Percentiles rank a stretch among this genome's conserved stretches.
phyloP scores from a whole-genome alignment of 306 rosid genomes.

The Pyrus betulifolia region DNA sequence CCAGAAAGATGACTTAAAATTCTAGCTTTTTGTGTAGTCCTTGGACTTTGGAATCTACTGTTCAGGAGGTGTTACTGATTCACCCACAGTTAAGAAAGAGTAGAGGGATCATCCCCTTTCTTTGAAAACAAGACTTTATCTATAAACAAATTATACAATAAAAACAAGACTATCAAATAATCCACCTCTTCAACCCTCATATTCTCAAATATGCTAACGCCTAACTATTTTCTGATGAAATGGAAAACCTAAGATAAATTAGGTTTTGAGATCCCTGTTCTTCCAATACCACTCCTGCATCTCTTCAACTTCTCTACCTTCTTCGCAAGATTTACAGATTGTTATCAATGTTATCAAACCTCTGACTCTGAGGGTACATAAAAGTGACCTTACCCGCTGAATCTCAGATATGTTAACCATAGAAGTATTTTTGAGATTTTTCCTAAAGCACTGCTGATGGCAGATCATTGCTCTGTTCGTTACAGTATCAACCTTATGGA shows the following conservation, averaged over 20 bases:
- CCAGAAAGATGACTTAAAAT: not conserved
- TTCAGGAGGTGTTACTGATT: not conserved
- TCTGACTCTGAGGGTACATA: not conserved
- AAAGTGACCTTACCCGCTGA: not conserved
- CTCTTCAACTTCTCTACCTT: not conserved
- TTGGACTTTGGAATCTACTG: not conserved
- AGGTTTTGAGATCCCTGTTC: not conserved
- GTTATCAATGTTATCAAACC: not conserved
- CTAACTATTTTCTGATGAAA: not conserved
- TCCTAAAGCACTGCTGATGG: not conserved
- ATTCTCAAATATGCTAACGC: not conserved
- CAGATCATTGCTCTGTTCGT: not conserved
- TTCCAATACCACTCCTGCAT: not conserved
- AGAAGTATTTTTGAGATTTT: not conserved
- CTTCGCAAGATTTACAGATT: not conserved
- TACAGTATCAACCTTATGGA: not conserved
- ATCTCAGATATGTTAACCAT: not conserved
- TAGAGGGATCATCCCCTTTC: not conserved
- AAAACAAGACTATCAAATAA: not conserved
- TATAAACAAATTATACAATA: not conserved
- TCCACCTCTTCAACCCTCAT: not conserved
- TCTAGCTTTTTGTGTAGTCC: not conserved
- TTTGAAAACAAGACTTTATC: not conserved
- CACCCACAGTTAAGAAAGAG: not conserved
- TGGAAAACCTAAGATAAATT: not conserved